phyloP scores from a whole-genome alignment of 129 eudicot genomes.

The Oenanthe sinensis region DNA sequence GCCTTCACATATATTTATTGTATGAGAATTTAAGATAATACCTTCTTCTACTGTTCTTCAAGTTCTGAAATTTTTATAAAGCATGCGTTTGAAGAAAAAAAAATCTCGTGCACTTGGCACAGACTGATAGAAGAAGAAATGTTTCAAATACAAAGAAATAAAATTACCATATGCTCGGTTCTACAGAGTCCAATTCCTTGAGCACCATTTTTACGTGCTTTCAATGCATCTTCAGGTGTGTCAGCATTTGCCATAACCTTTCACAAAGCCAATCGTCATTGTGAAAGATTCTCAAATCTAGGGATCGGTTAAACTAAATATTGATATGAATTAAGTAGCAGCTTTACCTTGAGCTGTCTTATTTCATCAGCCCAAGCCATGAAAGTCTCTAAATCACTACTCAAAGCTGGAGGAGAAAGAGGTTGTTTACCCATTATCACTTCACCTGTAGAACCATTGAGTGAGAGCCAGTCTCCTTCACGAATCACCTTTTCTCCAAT shows the following conservation, averaged over 20 bases:
- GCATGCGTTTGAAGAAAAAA: not conserved
- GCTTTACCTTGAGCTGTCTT: constrained; percentile 67
- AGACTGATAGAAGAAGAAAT: not conserved
- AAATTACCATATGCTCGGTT: constrained; percentile 92
- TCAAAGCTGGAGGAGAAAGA: constrained; percentile 85
- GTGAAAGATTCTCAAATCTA: not conserved
- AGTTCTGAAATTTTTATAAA: not conserved
- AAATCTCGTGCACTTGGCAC: not conserved
- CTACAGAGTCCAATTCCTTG: constrained; percentile 98
- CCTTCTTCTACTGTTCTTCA: not conserved
- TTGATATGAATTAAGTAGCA: not conserved
- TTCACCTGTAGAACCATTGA: constrained; percentile 97
- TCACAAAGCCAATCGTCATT: constrained; percentile 7
- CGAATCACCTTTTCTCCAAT: constrained; percentile 51
- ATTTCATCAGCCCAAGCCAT: constrained; percentile 92
- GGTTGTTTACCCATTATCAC: constrained; percentile 87
- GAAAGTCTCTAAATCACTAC: constrained; percentile 65
- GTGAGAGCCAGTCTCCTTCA: constrained; percentile 97
- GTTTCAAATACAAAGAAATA: not conserved
- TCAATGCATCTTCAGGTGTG: constrained; percentile 87
- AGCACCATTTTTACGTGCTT: constrained; percentile 94
- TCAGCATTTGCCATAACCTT: constrained; percentile 99
- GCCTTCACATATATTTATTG: not conserved
- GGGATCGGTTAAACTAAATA: not conserved
- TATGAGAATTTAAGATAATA: not conserved